Evolutionary conservation across 176 grass and related monocot species (phyloP).

Genomic region (Aechmea fasciata): DNA sequence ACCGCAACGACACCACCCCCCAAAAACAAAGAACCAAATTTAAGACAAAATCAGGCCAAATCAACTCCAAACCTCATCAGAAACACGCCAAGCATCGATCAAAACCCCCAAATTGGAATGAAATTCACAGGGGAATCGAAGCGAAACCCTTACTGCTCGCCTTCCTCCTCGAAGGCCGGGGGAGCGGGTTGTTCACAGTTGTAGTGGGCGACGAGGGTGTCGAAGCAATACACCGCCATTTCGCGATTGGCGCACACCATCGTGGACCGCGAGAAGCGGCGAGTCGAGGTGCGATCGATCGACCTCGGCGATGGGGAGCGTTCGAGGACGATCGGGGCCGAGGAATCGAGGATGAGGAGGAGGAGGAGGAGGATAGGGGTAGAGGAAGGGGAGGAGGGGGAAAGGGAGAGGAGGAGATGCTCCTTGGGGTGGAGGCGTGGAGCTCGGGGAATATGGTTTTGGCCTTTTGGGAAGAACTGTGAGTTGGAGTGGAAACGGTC

Average conservation of each 20-base stretch:
- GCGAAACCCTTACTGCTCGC: conserved; percentile 55
- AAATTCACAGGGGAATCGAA: neutral
- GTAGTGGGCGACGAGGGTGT: conserved; percentile 88
- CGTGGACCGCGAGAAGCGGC: neutral
- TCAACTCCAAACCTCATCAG: neutral
- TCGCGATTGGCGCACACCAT: conserved; percentile 91
- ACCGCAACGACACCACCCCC: no score
- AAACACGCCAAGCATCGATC: no score
- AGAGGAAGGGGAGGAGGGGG: no score
- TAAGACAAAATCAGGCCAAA: no score
- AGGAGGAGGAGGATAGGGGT: no score
- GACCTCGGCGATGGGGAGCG: neutral
- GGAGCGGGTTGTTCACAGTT: conserved; percentile 53
- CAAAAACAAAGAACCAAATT: no score
- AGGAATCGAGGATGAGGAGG: neutral
- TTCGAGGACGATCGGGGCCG: neutral
- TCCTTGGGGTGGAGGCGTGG: no score
- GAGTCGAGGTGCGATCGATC: neutral
- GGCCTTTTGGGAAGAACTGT: no score
- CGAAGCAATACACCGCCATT: conserved; percentile 96
- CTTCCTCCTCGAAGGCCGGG: conserved; percentile 88
- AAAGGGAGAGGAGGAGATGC: no score
- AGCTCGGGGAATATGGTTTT: no score
- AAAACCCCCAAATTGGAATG: no score
- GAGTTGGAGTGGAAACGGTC: no score